Conservation (phyloP, 2,329 filamentous ascomycete genomes). For the Orbilia quercus region DNA sequence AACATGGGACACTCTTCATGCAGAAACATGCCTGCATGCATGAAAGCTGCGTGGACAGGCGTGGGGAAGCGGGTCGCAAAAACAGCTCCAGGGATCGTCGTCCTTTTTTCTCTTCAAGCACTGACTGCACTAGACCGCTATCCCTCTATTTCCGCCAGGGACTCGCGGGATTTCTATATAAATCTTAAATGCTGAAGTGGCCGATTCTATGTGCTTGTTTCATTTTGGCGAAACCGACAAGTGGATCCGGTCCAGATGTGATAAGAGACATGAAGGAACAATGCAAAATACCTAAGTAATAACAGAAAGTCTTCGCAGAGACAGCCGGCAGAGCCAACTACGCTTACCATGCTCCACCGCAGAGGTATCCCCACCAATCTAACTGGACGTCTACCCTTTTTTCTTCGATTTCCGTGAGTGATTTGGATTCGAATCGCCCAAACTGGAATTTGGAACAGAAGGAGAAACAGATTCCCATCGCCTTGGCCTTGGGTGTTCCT, state of each 20-base stretch:
- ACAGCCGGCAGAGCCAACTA: not conserved
- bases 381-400: too few relatives aligned
- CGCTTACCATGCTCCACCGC: not conserved
- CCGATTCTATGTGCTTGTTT: conserved; percentile 4
- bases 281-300: too few relatives aligned
- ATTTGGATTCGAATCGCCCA: conserved; percentile 32
- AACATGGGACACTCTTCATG: conserved; percentile 40
- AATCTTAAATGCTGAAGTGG: conserved; percentile 35
- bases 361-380: conserved; percentile 14
- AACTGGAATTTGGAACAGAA: conserved; percentile 48
- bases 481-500: conserved; percentile 50
- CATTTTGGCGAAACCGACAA: conserved; percentile 42
- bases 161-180: conserved; percentile 53
- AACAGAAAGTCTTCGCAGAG: conserved; percentile 18
- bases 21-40: conserved; percentile 44
- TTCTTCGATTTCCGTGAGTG: conserved; percentile 8
- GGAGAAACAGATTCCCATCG: conserved; percentile 36
- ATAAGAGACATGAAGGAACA: conserved; percentile 26
- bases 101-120: conserved; percentile 23
- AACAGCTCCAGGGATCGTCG: conserved; percentile 48
- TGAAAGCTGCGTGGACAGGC: conserved; percentile 56
- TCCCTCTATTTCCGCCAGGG: conserved; percentile 7
- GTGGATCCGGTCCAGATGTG: conserved; percentile 46
- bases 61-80: conserved; percentile 56
- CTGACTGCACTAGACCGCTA: too few relatives aligned